These are phyloP conservation scores for Henningerozyma blattae DNA, from an alignment of 805 yeast species.

Conservation along the genomic window DNA sequence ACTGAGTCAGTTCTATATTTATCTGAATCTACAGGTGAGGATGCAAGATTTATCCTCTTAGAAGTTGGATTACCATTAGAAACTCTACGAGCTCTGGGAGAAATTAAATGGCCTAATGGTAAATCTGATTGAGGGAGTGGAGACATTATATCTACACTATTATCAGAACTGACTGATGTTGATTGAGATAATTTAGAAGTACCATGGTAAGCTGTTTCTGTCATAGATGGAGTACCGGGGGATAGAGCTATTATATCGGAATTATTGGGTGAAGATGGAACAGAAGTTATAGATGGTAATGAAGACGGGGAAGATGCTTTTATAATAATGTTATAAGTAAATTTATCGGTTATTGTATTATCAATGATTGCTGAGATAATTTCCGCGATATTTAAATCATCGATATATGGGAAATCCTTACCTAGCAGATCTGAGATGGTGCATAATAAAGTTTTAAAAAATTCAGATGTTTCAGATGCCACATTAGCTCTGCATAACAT, in stretches of 20 bases:
- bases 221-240: not conserved
- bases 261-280: slow-evolving; percentile 4
- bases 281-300: slow-evolving; percentile 4
- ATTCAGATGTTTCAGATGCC: slow-evolving; percentile 19
- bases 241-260: not conserved
- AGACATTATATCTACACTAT: not conserved
- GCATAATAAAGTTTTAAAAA: slow-evolving; percentile 21
- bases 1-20: not conserved
- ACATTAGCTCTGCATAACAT: slow-evolving; percentile 14
- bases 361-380: slow-evolving; percentile 17
- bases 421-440: slow-evolving; percentile 18
- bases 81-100: slow-evolving; percentile 10
- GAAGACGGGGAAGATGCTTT: slow-evolving; percentile 6
- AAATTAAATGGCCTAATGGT: slow-evolving; percentile 6
- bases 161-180: not conserved
- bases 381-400: slow-evolving; percentile 13
- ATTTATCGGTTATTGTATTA: slow-evolving; percentile 13
- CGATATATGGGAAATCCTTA: slow-evolving; percentile 13
- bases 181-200: not conserved
- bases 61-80: not conserved
- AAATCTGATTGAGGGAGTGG: slow-evolving; percentile 3
- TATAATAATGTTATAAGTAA: slow-evolving; percentile 9
- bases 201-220: no score
- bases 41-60: not conserved
- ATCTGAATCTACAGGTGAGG: not conserved